A percentile compares a stretch with the other conserved stretches of the same genome.
These are phyloP conservation scores for Trichosporon sp. DNA, from an alignment of 1,284 basidiomycete genomes.

Conservation along the genomic window DNA sequence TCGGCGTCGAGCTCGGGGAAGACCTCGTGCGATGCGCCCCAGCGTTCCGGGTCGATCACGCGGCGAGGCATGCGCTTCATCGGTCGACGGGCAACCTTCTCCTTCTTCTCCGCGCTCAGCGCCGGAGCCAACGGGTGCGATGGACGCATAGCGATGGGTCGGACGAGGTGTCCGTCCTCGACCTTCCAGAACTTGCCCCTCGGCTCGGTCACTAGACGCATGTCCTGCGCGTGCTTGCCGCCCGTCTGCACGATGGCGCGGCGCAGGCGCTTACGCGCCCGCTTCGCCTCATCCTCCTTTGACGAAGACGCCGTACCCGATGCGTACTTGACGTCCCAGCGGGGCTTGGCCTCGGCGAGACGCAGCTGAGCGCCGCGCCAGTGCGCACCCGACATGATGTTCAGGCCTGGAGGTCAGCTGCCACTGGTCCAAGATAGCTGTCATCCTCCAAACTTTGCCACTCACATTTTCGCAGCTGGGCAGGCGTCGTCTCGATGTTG, in stretches of 20 bases:
- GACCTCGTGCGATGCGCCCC: constrained; percentile 33
- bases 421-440: neutral
- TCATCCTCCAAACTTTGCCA: neutral
- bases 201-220: constrained; percentile 39
- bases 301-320: constrained; percentile 14
- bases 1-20: constrained; percentile 19
- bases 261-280: constrained; percentile 22
- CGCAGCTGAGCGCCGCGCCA: constrained; percentile 55
- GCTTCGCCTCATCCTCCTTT: constrained; percentile 27
- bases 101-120: neutral
- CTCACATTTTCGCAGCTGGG: constrained; percentile 53
- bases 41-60: constrained; percentile 45
- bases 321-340: constrained; percentile 35
- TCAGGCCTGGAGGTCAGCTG: constrained; percentile 42
- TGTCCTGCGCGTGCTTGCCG: constrained; percentile 52
- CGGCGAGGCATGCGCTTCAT: constrained; percentile 36
- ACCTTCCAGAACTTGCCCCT: constrained; percentile 48
- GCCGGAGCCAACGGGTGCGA: constrained; percentile 40
- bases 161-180: constrained; percentile 40
- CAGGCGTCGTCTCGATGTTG: constrained; percentile 49
- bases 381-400: constrained; percentile 54
- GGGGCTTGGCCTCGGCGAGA: constrained; percentile 52
- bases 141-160: constrained; percentile 49
- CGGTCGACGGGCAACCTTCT: neutral
- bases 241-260: constrained; percentile 32